Percentiles rank a stretch among this genome's conserved stretches.
phyloP scores from a whole-genome alignment of 1,284 basidiomycete genomes.

The Moesziomyces sp. region DNA sequence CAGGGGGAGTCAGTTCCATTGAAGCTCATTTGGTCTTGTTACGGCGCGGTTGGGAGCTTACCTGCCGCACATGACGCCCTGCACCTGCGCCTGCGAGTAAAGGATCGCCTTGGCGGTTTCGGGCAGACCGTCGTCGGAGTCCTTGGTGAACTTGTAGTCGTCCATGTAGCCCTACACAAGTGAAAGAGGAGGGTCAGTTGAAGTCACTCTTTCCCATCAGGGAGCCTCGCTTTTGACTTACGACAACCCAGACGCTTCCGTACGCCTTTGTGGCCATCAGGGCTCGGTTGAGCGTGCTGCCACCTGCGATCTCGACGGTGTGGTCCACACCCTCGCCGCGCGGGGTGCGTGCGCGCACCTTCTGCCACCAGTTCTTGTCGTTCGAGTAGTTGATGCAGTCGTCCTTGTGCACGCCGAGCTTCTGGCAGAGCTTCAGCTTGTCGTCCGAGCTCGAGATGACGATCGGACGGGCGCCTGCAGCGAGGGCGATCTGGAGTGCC shows the following conservation, averaged over 20 bases:
- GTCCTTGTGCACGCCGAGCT: constrained; percentile 14
- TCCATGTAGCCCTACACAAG: constrained; percentile 32
- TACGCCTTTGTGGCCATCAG: constrained; percentile 26
- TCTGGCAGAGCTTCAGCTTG: constrained; percentile 27
- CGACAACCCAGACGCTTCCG: constrained; percentile 34
- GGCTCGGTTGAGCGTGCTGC: constrained; percentile 24
- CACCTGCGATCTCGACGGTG: constrained; percentile 48
- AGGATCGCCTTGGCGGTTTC: constrained; percentile 35
- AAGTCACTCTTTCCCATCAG: no score
- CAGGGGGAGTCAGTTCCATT: no score
- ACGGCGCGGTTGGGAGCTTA: no score
- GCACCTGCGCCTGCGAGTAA: constrained; percentile 32
- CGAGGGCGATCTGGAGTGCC: constrained; percentile 36
- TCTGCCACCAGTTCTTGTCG: constrained; percentile 23
- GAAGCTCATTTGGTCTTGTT: no score
- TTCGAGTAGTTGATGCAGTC: constrained; percentile 47
- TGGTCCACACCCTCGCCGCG: constrained; percentile 30
- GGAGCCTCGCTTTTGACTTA: no score
- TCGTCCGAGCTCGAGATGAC: constrained; percentile 38
- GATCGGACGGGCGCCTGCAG: constrained; percentile 37
- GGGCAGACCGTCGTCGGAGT: constrained; percentile 4
- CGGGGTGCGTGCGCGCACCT: constrained; percentile 20
- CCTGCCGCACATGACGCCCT: constrained; percentile 42
- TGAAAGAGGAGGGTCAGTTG: no score
- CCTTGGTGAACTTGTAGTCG: constrained; percentile 30